Percentiles rank a stretch among this genome's conserved stretches.
phyloP scores from a whole-genome alignment of 2,329 filamentous ascomycete species.

The Pestalotiopsis sp. region DNA sequence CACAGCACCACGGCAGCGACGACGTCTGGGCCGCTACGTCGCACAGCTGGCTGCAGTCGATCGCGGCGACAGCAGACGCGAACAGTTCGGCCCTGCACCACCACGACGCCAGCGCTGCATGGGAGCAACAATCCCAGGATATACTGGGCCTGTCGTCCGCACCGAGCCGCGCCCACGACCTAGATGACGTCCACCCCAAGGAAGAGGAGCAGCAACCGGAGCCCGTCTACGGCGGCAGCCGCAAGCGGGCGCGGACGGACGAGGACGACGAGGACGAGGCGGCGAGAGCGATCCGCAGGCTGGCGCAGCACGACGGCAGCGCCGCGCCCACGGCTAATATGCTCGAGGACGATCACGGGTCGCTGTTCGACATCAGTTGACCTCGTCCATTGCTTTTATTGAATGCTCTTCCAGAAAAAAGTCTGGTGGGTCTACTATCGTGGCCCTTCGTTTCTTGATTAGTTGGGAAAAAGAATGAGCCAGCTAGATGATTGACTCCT shows the following conservation, averaged over 20 bases:
- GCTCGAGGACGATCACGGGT: not conserved
- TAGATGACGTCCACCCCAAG: too few species aligned
- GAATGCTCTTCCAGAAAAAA: too few species aligned
- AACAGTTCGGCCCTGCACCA: not conserved
- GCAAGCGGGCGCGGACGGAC: constrained; percentile 35
- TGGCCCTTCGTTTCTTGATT: too few species aligned
- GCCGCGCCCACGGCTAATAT: not conserved
- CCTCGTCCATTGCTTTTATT: too few species aligned
- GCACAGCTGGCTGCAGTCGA: constrained; percentile 8
- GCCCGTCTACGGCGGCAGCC: constrained; percentile 16
- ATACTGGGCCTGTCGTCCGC: not conserved
- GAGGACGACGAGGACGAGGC: constrained; percentile 25
- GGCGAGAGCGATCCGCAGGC: constrained; percentile 26
- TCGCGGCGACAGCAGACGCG: constrained; percentile 3
- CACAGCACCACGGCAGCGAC: not conserved
- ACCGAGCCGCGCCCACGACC: too few species aligned
- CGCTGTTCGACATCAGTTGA: not conserved
- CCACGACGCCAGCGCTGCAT: not conserved
- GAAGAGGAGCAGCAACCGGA: not conserved
- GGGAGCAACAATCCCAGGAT: not conserved
- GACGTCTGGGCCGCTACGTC: constrained; percentile 5
- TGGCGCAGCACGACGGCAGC: constrained; percentile 18
- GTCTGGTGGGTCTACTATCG: not conserved
- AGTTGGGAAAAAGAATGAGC: too few species aligned
- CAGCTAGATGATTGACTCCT: too few species aligned